Conservation (phyloP, 2,329 filamentous ascomycete species). For the Amauroascus verrucosus region DNA sequence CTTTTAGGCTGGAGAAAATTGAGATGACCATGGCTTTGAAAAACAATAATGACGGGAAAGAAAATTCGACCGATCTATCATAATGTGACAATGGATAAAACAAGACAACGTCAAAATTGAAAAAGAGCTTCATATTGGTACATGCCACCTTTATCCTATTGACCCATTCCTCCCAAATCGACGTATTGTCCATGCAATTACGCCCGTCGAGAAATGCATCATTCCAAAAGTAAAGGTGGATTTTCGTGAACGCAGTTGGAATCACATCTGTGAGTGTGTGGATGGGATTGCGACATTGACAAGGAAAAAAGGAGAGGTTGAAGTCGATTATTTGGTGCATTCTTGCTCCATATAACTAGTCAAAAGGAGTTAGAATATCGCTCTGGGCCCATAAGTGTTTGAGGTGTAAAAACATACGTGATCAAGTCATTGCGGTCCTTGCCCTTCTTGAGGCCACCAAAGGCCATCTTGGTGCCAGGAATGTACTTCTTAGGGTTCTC, state of each 20-base stretch:
- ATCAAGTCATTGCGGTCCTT: slow-evolving; percentile 99
- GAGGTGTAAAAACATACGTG: slow-evolving; percentile 54
- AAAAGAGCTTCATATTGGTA: slow-evolving; percentile 6
- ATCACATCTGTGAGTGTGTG: slow-evolving; percentile 4
- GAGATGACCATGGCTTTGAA: background rate
- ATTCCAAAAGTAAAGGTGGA: background rate
- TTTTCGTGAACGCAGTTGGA: slow-evolving; percentile 5
- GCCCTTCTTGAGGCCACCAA: slow-evolving; percentile 98
- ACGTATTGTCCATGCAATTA: background rate
- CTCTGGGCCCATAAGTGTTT: background rate
- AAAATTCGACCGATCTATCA: slow-evolving; percentile 1
- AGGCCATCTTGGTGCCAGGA: slow-evolving; percentile 99
- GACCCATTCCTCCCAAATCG: slow-evolving; percentile 6
- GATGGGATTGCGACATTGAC: slow-evolving; percentile 8
- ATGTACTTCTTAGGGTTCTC: slow-evolving; percentile 99
- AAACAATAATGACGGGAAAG: background rate
- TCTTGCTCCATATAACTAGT: slow-evolving; percentile 13
- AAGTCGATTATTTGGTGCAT: slow-evolving; percentile 12
- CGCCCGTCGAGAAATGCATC: slow-evolving; percentile 3
- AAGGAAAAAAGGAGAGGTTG: background rate
- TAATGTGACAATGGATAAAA: slow-evolving; percentile 4
- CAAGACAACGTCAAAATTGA: background rate
- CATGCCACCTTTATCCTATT: slow-evolving; percentile 9
- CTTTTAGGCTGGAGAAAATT: background rate
- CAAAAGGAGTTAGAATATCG: background rate